A percentile compares a stretch with the other conserved stretches of the same genome.
Evolutionary conservation across 1,284 basidiomycete genomes (phyloP).

Genomic region (Leucocoprinus gongylophorus): DNA sequence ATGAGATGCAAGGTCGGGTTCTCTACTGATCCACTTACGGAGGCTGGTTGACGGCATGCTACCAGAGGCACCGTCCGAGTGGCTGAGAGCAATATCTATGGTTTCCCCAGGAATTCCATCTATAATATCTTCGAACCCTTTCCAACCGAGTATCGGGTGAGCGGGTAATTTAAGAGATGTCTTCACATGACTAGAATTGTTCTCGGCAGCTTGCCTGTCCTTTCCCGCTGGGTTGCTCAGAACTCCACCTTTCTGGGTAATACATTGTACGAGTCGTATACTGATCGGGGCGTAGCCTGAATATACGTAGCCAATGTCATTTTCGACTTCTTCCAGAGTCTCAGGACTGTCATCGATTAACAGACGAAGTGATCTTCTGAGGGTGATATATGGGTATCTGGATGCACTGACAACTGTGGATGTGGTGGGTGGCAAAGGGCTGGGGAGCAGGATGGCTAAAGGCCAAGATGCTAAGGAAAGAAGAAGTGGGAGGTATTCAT

Average conservation of each 20-base stretch:
- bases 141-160: constrained; percentile 93
- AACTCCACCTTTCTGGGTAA: constrained; percentile 85
- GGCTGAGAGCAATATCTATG: constrained; percentile 71
- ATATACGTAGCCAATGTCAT: constrained; percentile 94
- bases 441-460: constrained; percentile 60
- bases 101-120: constrained; percentile 77
- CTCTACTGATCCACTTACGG: constrained; percentile 13
- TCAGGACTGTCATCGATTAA: constrained; percentile 87
- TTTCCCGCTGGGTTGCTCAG: constrained; percentile 65
- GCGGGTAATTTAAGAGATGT: constrained; percentile 56
- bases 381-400: constrained; percentile 62
- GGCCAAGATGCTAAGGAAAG: constrained; percentile 72
- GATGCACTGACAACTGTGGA: constrained; percentile 35
- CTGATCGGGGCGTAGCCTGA: constrained; percentile 96
- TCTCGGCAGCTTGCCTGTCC: constrained; percentile 39
- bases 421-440: constrained; percentile 49
- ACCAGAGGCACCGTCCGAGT: constrained; percentile 25
- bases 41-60: constrained; percentile 14
- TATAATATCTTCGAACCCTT: constrained; percentile 90
- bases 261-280: constrained; percentile 86
- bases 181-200: constrained; percentile 33
- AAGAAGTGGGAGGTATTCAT: constrained; percentile 80
- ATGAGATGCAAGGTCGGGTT: neutral
- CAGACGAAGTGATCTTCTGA: constrained; percentile 84
- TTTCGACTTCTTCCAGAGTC: constrained; percentile 71